Base-by-base conservation (phyloP, 768 basidiomycete species). In the Boletus fagicola region DNA sequence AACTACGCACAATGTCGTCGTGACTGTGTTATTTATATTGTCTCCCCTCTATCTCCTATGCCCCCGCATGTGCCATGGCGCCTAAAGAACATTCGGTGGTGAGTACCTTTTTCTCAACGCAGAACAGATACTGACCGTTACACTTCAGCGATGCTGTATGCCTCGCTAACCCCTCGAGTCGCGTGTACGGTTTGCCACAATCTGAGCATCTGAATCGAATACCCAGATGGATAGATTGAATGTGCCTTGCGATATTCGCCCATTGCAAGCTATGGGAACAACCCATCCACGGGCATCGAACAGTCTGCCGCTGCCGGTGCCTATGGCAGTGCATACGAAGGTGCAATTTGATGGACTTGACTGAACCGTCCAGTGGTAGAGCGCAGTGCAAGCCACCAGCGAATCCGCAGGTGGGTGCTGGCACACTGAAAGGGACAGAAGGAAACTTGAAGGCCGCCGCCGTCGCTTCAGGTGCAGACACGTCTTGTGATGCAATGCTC, bases 261-360 rank as follows among this genome's bases (percentile, higher is more conserved):
- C 56, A 51, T 36, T 36, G 39, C 35, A 53, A n/a, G 26, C 9
- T 43, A 13, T 47, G 20, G 5, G 42, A 28, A 49, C 60, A 62
- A 18, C 52, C 54, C 12, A 10, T 22, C 60, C 65, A 64, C 1
- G 58, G 53, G 33, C 55, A 65, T 13, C 12, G 47, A 28, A 60
- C 48, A 24, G 20, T 3, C 44, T 43, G 40, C 15, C 35, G 36
- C 24, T 46, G 48, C 12, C 31, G 51, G 20, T 66, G 51, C 24
- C 43, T 53, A 20, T 59, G 44, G 8, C 47, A 49, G 24, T 64
- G 62, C 42, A 49, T 22, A n/a, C 35, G 54, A 22, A 66, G 49
- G 36, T 64, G 63, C 22, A 3, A 12, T 31, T 44, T 51, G 33
- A 63, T 53, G 46, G 55, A 53, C 4, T 13, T 7, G 30, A 38